Conservation (phyloP, 1,139 yeast genomes). For the Saccharomyces hybrid region DNA sequence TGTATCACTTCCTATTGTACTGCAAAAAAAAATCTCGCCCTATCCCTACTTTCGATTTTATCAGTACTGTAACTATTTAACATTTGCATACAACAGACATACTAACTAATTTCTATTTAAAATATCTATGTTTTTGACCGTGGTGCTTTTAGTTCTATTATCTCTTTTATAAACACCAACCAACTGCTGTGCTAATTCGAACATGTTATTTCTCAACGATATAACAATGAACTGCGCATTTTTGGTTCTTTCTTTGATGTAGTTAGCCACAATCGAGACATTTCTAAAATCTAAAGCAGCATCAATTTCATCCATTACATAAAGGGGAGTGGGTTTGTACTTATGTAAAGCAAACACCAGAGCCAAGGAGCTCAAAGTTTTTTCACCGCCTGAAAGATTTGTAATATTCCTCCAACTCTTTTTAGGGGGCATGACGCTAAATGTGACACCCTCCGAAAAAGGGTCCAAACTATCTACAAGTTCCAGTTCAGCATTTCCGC, state of each 20-base stretch:
- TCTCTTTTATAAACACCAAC: conserved; percentile 94
- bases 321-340: conserved; percentile 93
- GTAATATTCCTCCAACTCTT: conserved; percentile 96
- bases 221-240: conserved; percentile 96
- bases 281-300: conserved; percentile 97
- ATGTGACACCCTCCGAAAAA: conserved; percentile 93
- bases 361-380: conserved; percentile 90
- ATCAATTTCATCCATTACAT: conserved; percentile 99
- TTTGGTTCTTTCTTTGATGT: conserved; percentile 89
- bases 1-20: not conserved
- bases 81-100: not conserved
- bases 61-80: not conserved
- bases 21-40: not conserved
- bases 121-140: conserved; percentile 58
- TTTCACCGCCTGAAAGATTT: conserved; percentile 95
- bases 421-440: conserved; percentile 98
- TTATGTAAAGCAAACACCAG: conserved; percentile 93
- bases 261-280: conserved; percentile 94
- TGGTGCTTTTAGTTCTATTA: conserved; percentile 81
- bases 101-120: conserved; percentile 11
- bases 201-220: conserved; percentile 93
- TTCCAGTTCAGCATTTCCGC: conserved; percentile 97
- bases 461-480: conserved; percentile 94
- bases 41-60: not conserved
- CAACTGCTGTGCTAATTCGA: conserved; percentile 86